Evolutionary conservation across 1,139 yeast species (phyloP), one percentile per base, ranked within the genome.

Genomic region (Pichia sp.): DNA sequence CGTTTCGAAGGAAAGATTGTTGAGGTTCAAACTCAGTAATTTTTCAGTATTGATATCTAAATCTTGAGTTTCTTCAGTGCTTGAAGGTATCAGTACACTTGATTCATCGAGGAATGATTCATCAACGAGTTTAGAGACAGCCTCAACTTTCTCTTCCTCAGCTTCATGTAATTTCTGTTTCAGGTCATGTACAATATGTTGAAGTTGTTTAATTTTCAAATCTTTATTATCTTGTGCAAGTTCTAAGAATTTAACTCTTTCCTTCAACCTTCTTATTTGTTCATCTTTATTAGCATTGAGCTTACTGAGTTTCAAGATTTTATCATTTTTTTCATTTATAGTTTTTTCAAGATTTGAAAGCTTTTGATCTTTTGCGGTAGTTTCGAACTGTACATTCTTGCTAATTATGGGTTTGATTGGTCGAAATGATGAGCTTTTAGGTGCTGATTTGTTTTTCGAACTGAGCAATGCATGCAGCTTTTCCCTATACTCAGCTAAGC

Each of bases 41-140:
- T 42, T 41, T 24, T 38, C 43, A 4, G 49, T 46, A n/a, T 42
- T 36, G 20, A 44, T 28, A 22, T 39, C 22, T 2, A 42, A 14
- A 15, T 36, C 36, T 10, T 20, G 15, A 6, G 33, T 8, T 14
- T 31, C 22, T 7, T 31, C 12, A 23, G 26, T 23, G 12, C 12
- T 23, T n/a, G n/a, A n/a, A n/a, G n/a, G n/a, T n/a, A n/a, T n/a
- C n/a, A n/a, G n/a, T n/a, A n/a, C n/a, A n/a, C n/a, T n/a, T n/a
- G n/a, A n/a, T n/a, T n/a, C 30, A 14, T 26, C 30, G 10, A 6
- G 5, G 11, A 26, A 5, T 5, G 10, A 12, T 26, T 26, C 30
- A 26, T 26, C 3, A 25, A 12, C n/a, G 28, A 25, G 7, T 14
- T 17, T 14, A 9, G 30, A 14, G 12, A 12, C n/a, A 21, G 20